phyloP scores from a whole-genome alignment of 257 asterid species.

The Paraleonurus japonicus region DNA sequence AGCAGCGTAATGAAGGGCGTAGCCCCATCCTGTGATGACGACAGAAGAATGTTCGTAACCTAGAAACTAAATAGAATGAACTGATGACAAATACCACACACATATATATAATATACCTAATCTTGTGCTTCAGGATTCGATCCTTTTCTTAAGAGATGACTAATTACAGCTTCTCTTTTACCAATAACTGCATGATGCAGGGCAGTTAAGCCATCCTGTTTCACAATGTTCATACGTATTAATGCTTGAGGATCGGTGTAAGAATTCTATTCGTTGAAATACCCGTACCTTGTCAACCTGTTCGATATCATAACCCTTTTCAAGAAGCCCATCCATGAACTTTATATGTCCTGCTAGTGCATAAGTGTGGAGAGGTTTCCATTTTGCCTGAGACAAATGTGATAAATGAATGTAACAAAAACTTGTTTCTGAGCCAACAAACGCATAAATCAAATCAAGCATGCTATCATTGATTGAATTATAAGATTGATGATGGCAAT shows the following conservation, averaged over 20 bases:
- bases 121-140: slow-evolving; percentile 79
- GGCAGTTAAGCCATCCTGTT: slow-evolving; percentile 88
- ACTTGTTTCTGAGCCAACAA: not conserved
- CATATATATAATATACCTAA: slow-evolving; percentile 52
- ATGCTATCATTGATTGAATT: not conserved
- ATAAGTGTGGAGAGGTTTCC: slow-evolving; percentile 83
- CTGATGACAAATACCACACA: not conserved
- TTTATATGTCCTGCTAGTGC: slow-evolving; percentile 84
- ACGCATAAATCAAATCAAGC: not conserved
- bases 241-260: slow-evolving; percentile 5
- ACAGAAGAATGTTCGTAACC: slow-evolving; percentile 3
- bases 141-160: slow-evolving; percentile 92
- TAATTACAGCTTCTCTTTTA: slow-evolving; percentile 83
- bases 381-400: slow-evolving; percentile 49
- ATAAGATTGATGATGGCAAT: not conserved
- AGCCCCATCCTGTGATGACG: slow-evolving; percentile 61
- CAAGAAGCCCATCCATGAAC: slow-evolving; percentile 71
- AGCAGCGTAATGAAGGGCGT: slow-evolving; percentile 95
- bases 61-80: slow-evolving; percentile 7
- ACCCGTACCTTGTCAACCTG: slow-evolving; percentile 53
- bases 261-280: slow-evolving; percentile 18
- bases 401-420: not conserved
- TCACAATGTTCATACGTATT: slow-evolving; percentile 16
- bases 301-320: slow-evolving; percentile 51
- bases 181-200: slow-evolving; percentile 83